These are phyloP conservation scores for Fusarium sp. DNA, from an alignment of 2,329 filamentous ascomycete species.

Conservation along the genomic window DNA sequence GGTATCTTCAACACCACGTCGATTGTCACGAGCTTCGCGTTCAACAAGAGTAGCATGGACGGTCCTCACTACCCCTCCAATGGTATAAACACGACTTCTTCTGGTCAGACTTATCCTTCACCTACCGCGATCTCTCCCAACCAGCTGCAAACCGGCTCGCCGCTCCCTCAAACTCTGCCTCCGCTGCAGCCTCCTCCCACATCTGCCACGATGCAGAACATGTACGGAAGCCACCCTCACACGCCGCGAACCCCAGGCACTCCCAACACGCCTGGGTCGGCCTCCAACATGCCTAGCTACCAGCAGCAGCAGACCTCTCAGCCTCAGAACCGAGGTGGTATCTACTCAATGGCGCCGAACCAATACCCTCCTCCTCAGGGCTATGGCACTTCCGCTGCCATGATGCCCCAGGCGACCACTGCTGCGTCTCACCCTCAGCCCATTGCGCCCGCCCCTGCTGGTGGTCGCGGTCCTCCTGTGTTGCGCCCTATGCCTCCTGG, in stretches of 20 bases:
- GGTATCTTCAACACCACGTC: slow-evolving; percentile 42
- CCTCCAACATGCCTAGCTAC: slow-evolving; percentile 64
- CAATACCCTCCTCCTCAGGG: slow-evolving; percentile 65
- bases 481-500: slow-evolving; percentile 78
- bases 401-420: slow-evolving; percentile 75
- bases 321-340: slow-evolving; percentile 59
- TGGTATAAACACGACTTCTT: slow-evolving; percentile 65
- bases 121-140: slow-evolving; percentile 64
- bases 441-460: slow-evolving; percentile 76
- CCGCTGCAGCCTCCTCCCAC: slow-evolving; percentile 63
- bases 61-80: slow-evolving; percentile 65
- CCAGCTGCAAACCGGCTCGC: slow-evolving; percentile 60
- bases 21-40: slow-evolving; percentile 47
- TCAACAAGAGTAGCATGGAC: slow-evolving; percentile 62
- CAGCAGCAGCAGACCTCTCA: slow-evolving; percentile 64
- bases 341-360: slow-evolving; percentile 67
- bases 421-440: slow-evolving; percentile 78
- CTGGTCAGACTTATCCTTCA: slow-evolving; percentile 62
- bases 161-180: slow-evolving; percentile 65
- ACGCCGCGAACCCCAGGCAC: slow-evolving; percentile 72
- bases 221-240: slow-evolving; percentile 69
- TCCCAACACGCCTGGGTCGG: slow-evolving; percentile 69
- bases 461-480: slow-evolving; percentile 66
- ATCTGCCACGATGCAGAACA: slow-evolving; percentile 55
- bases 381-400: slow-evolving; percentile 66